A percentile compares a stretch with the other conserved stretches of the same genome.
Conservation (phyloP, 495 filamentous ascomycete genomes). For the Penicillium argentinense region DNA sequence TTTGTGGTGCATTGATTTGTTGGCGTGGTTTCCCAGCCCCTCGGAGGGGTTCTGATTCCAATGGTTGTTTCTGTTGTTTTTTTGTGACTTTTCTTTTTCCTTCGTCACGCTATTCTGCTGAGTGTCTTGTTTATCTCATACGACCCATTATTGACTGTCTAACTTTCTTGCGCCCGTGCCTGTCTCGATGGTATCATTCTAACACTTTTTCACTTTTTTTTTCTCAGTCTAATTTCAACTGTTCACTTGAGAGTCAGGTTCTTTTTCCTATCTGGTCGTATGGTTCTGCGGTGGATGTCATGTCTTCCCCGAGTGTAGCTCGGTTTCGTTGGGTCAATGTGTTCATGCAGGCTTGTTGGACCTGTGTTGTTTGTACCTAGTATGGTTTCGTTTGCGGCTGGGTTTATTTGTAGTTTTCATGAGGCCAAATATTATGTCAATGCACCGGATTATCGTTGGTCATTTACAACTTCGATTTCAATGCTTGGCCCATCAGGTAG, state of each 20-base stretch:
- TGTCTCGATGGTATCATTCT: not conserved
- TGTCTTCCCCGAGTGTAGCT: not conserved
- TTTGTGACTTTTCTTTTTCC: conserved; percentile 8
- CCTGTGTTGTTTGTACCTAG: not conserved
- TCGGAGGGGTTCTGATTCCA: not conserved
- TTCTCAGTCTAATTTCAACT: conserved; percentile 22
- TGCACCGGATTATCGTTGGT: too few relatives aligned
- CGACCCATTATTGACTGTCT: conserved; percentile 19
- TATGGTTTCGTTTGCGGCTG: too few relatives aligned
- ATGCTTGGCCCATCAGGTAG: too few relatives aligned
- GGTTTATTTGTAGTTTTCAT: too few relatives aligned
- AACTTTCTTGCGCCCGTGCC: not conserved
- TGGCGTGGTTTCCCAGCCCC: conserved; percentile 24
- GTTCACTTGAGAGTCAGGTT: conserved; percentile 7
- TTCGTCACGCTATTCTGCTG: not conserved
- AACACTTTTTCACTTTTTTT: not conserved
- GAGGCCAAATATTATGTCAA: too few relatives aligned
- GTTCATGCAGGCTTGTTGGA: too few relatives aligned
- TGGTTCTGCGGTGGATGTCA: not conserved
- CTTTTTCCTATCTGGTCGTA: not conserved
- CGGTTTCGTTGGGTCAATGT: too few relatives aligned
- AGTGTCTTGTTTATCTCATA: conserved; percentile 6
- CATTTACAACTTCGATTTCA: too few relatives aligned
- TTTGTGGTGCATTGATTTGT: conserved; percentile 45
- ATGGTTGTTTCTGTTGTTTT: conserved; percentile 11